phyloP scores from a whole-genome alignment of 164 flowering plant species.

The Berberis thunbergii region DNA sequence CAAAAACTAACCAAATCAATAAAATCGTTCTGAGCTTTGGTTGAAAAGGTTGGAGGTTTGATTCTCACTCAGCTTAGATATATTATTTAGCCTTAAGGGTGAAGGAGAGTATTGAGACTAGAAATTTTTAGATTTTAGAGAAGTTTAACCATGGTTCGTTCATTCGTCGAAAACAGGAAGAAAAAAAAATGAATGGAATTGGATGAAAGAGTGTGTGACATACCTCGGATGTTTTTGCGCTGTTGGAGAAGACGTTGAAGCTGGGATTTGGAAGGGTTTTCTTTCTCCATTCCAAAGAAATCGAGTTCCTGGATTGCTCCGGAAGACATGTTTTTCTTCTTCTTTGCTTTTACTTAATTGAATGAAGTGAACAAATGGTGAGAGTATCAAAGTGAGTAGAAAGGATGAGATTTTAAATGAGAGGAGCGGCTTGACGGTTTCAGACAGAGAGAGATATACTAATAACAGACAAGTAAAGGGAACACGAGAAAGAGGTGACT shows the following conservation, averaged over 20 bases:
- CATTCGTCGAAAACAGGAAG: neutral
- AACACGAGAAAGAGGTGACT: neutral
- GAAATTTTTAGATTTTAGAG: too few relatives aligned
- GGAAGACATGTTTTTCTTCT: slow-evolving; percentile 6
- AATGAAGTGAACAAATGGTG: too few relatives aligned
- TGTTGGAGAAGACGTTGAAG: slow-evolving; percentile 27
- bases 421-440: too few relatives aligned
- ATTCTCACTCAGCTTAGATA: too few relatives aligned
- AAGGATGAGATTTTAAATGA: too few relatives aligned
- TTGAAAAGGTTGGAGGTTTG: too few relatives aligned
- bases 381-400: too few relatives aligned
- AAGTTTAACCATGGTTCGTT: too few relatives aligned
- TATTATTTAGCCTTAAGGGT: too few relatives aligned
- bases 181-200: neutral
- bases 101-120: too few relatives aligned
- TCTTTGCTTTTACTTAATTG: too few relatives aligned
- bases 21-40: neutral
- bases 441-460: neutral
- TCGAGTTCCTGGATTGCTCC: slow-evolving; percentile 40
- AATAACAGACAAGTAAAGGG: neutral
- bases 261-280: slow-evolving; percentile 18
- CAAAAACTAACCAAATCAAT: neutral
- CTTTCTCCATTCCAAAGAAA: slow-evolving; percentile 43
- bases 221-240: slow-evolving; percentile 40
- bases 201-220: neutral